A percentile compares a stretch with the other conserved stretches of the same genome.
Conservation (phyloP, 768 basidiomycete genomes). For the Naematelia aurantialba region DNA sequence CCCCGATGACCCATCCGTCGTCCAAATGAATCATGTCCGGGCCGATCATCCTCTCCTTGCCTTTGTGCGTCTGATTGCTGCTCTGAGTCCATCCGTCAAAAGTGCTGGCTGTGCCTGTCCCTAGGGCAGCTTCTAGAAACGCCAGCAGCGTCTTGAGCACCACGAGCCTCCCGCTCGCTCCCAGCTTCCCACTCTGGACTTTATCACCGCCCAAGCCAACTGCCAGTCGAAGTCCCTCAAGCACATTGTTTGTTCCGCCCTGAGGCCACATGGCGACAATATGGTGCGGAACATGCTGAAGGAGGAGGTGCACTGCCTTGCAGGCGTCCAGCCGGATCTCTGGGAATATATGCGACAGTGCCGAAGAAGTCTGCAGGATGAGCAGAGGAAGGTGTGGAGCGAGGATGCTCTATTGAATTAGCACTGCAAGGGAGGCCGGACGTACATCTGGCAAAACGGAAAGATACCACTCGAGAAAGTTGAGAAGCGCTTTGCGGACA, state of each 20-base stretch:
- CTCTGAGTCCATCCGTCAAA: constrained; percentile 25
- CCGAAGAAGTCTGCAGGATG: constrained; percentile 80
- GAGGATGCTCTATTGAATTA: constrained; percentile 60
- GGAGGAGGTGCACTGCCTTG: constrained; percentile 68
- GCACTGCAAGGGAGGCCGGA: background rate
- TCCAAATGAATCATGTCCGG: constrained; percentile 9
- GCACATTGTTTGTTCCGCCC: constrained; percentile 31
- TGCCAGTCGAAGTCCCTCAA: constrained; percentile 46
- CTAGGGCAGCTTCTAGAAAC: constrained; percentile 28
- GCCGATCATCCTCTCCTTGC: constrained; percentile 9
- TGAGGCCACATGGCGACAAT: constrained; percentile 68
- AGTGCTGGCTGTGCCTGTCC: constrained; percentile 7
- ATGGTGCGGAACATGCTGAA: constrained; percentile 65
- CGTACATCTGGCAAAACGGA: constrained; percentile 61
- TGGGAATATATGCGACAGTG: constrained; percentile 90
- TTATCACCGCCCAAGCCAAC: constrained; percentile 44
- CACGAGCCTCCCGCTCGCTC: constrained; percentile 34
- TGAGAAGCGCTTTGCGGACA: constrained; percentile 69
- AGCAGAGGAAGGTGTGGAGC: constrained; percentile 70
- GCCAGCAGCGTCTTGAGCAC: constrained; percentile 35
- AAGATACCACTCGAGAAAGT: constrained; percentile 71
- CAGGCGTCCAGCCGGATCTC: constrained; percentile 89
- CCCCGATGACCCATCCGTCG: constrained; percentile 18
- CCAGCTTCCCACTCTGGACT: constrained; percentile 3
- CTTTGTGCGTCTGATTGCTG: constrained; percentile 3